Conservation (phyloP, 805 yeast genomes). For the Komagataella phaffii region DNA sequence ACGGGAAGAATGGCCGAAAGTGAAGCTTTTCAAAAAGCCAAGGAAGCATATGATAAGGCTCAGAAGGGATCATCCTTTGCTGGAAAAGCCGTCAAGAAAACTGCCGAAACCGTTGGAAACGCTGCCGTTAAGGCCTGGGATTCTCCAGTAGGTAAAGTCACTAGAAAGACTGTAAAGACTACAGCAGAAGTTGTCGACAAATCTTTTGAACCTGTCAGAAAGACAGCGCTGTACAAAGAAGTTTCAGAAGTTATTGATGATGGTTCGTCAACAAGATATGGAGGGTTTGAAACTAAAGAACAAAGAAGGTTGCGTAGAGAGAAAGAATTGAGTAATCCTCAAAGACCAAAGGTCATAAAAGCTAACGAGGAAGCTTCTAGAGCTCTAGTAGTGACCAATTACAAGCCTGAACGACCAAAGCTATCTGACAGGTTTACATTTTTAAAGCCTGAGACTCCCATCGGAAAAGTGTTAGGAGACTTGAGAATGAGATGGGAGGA, state of each 20-base stretch:
- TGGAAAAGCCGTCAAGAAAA: slow-evolving; percentile 66
- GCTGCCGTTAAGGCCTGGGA: slow-evolving; percentile 94
- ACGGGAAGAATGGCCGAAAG: slow-evolving; percentile 90
- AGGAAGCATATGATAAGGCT: slow-evolving; percentile 82
- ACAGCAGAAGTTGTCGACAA: slow-evolving; percentile 83
- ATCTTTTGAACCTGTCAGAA: slow-evolving; percentile 82
- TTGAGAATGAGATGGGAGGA: slow-evolving; percentile 78
- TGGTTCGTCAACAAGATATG: slow-evolving; percentile 80
- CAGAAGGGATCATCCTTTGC: slow-evolving; percentile 50
- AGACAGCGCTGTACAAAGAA: slow-evolving; percentile 82
- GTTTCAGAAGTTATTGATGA: slow-evolving; percentile 83
- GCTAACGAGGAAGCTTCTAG: slow-evolving; percentile 76
- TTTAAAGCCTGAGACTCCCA: slow-evolving; percentile 49
- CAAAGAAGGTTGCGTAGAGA: slow-evolving; percentile 65
- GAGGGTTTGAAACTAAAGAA: slow-evolving; percentile 83
- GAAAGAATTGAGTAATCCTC: slow-evolving; percentile 42
- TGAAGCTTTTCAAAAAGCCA: slow-evolving; percentile 85
- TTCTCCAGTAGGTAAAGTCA: slow-evolving; percentile 78
- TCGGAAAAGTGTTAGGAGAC: slow-evolving; percentile 52
- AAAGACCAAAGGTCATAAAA: slow-evolving; percentile 52
- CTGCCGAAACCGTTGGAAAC: slow-evolving; percentile 88
- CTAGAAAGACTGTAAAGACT: slow-evolving; percentile 70
- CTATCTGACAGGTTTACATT: slow-evolving; percentile 53
- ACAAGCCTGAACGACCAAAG: slow-evolving; percentile 59
- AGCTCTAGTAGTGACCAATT: slow-evolving; percentile 70